Evolutionary conservation across 495 filamentous ascomycete species (phyloP).

Genomic region (Collariella sp.): DNA sequence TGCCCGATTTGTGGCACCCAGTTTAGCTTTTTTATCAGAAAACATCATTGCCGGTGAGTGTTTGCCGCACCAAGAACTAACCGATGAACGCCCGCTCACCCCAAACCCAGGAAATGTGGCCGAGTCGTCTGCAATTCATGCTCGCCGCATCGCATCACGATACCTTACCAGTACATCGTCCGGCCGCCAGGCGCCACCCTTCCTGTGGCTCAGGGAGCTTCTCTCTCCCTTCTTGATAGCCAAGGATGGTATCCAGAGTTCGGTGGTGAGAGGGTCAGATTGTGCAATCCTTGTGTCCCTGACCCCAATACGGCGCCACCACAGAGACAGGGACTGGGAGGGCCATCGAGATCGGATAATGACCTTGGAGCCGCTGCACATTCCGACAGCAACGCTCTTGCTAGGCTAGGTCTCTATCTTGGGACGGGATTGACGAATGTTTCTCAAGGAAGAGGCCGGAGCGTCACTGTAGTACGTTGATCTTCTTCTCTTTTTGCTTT

Average conservation of each 20-base stretch:
- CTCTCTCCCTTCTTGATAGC: conserved; percentile 21
- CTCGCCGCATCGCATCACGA: conserved; percentile 91
- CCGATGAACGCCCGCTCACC: conserved; percentile 3
- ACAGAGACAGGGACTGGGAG: conserved; percentile 13
- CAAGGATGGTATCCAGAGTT: conserved; percentile 42
- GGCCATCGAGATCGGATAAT: conserved; percentile 27
- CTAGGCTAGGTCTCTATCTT: conserved; percentile 22
- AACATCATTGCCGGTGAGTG: conserved; percentile 76
- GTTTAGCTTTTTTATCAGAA: conserved; percentile 81
- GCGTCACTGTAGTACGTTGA: conserved; percentile 38
- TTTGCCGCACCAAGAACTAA: not conserved
- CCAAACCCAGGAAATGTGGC: conserved; percentile 67
- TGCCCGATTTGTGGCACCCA: conserved; percentile 73
- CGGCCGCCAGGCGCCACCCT: conserved; percentile 54
- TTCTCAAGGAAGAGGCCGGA: conserved; percentile 32
- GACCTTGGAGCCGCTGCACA: not conserved
- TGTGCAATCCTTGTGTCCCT: conserved; percentile 92
- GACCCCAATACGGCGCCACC: conserved; percentile 75
- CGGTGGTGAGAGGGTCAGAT: conserved; percentile 69
- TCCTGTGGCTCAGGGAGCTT: conserved; percentile 37
- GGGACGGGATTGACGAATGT: conserved; percentile 15
- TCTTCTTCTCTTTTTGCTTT: not conserved
- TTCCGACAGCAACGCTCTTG: not conserved
- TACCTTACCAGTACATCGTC: conserved; percentile 88
- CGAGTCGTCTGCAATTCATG: conserved; percentile 85